These are phyloP conservation scores for Aspergillus amoenus DNA, from an alignment of 2,329 filamentous ascomycete species.

Conservation along the genomic window DNA sequence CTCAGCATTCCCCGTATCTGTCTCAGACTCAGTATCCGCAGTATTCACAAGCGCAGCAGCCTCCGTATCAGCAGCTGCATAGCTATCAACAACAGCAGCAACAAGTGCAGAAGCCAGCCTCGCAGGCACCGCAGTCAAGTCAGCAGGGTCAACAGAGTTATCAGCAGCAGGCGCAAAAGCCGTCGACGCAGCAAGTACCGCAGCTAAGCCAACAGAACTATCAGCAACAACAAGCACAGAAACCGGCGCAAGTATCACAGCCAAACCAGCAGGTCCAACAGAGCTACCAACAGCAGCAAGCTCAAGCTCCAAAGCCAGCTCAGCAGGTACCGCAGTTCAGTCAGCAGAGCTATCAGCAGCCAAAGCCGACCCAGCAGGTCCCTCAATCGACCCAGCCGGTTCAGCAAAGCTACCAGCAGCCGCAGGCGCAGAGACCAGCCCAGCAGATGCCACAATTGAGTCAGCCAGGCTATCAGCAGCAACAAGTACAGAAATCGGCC, in stretches of 20 bases:
- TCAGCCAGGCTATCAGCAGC: slow-evolving; percentile 7
- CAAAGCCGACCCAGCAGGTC: neutral
- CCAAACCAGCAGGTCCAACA: slow-evolving; percentile 1
- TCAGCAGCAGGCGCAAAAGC: neutral
- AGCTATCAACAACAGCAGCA: slow-evolving; percentile 19
- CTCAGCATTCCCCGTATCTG: slow-evolving; percentile 13
- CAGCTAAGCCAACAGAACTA: neutral
- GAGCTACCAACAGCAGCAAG: neutral
- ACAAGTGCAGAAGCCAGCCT: slow-evolving; percentile 14
- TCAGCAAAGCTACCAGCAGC: slow-evolving; percentile 14
- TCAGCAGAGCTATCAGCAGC: slow-evolving; percentile 18
- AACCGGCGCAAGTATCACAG: neutral
- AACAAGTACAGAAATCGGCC: neutral
- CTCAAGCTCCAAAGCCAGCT: neutral
- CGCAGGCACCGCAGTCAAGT: slow-evolving; percentile 6
- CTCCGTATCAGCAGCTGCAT: slow-evolving; percentile 16
- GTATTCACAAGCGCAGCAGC: slow-evolving; percentile 9
- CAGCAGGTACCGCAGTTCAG: slow-evolving; percentile 7
- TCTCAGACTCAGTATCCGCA: slow-evolving; percentile 19
- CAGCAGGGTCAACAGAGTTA: neutral
- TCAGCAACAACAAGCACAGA: neutral
- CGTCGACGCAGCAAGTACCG: neutral
- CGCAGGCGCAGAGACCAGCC: slow-evolving; percentile 13
- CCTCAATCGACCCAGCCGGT: neutral
- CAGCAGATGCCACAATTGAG: slow-evolving; percentile 9